A percentile compares a stretch with the other conserved stretches of the same genome.
Evolutionary conservation across 2,329 filamentous ascomycete genomes (phyloP).

Genomic region (Myriosclerotinia duriaeana): DNA sequence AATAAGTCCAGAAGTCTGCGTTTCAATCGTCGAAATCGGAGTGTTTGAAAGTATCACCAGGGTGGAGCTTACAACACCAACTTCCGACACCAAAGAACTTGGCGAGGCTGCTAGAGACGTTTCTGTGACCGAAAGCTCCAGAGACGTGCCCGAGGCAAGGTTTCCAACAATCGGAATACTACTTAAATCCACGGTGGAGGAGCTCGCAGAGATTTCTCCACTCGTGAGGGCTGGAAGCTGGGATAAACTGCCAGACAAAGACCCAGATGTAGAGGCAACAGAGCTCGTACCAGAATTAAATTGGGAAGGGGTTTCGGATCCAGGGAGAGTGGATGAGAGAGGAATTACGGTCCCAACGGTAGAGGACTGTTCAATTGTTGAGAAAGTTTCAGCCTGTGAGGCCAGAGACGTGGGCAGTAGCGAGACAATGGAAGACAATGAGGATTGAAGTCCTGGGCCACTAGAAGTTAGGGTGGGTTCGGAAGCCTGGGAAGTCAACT

Average conservation of each 20-base stretch:
- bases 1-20: background rate
- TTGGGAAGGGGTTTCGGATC: background rate
- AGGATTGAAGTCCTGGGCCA: background rate
- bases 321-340: background rate
- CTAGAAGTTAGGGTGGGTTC: background rate
- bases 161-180: constrained; percentile 2
- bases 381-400: background rate
- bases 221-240: background rate
- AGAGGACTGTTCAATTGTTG: background rate
- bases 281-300: background rate
- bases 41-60: background rate
- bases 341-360: background rate
- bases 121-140: background rate
- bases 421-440: background rate
- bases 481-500: background rate
- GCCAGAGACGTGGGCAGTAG: background rate
- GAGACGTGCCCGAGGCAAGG: background rate
- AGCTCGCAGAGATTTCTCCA: background rate
- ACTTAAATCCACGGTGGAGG: background rate
- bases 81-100: background rate
- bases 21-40: background rate
- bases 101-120: background rate
- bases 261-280: background rate
- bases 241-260: background rate
- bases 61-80: background rate